Evolutionary conservation across 345 rosid genomes (phyloP), one percentile per base, ranked within the genome.

Genomic region (Sapria himalayana): DNA sequence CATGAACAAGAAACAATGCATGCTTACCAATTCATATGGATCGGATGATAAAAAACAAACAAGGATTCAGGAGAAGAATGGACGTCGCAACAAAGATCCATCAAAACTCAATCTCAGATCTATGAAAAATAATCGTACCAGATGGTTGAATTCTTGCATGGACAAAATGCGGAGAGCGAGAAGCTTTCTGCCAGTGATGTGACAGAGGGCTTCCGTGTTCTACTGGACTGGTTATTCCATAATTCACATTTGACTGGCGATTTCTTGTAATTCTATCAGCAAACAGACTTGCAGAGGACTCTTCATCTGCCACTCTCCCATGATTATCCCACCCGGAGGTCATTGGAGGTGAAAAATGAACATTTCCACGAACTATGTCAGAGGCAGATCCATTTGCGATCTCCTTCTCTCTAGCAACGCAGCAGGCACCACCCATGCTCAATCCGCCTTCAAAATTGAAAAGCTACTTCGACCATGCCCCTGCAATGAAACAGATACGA

Each of bases 231-330:
- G 73, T 50, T 15, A 76, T 66, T 59, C 69, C 89, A 43, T 36
- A 58, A 58, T 80, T 91, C 39, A 52, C 37, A 16, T 73, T 78
- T 15, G 73, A 61, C 40, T 61, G 76, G 58, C 63, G 66, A 37
- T 60, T 71, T 22, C 63, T 42, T 49, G 67, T 67, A 33, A 63
- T 52, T 15, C 64, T 78, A 67, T 75, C 84, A 9, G 95, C 68
- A 38, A 74, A 57, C 73, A 81, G 77, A 55, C 72, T 63, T 17
- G 71, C 33, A 15, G 95, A 71, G 39, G 81, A 52, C 23, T 84
- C 93, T 59, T 91, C 99, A 23, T 92, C 95, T 0, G 99, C 95
- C 25, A 91, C 99, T 25, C 93, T 81, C 39, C 95, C 93, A 55
- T 95, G 61, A 49, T 71, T 72, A 54, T 91, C 99, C 99, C 99